Evolutionary conservation across 2,329 filamentous ascomycete genomes (phyloP).

Genomic region (Calonectria leucothoes): DNA sequence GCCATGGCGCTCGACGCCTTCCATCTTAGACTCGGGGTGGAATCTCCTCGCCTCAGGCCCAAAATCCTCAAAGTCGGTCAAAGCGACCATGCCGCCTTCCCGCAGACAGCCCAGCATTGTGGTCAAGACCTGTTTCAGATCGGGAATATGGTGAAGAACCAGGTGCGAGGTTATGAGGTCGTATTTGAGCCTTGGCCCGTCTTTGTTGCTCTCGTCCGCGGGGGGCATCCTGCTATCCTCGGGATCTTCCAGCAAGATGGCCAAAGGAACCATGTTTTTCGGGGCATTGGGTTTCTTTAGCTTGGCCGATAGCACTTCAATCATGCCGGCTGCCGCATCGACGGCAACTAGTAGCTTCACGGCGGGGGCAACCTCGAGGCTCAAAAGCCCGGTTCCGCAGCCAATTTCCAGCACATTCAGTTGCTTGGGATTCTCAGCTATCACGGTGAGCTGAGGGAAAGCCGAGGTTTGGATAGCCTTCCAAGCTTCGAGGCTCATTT

Average conservation of each 20-base stretch:
- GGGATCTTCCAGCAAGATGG: slow-evolving; percentile 59
- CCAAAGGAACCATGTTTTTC: slow-evolving; percentile 59
- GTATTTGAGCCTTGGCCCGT: slow-evolving; percentile 52
- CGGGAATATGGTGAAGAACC: slow-evolving; percentile 66
- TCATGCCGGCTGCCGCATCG: slow-evolving; percentile 67
- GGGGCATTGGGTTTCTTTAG: slow-evolving; percentile 43
- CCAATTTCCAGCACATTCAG: slow-evolving; percentile 65
- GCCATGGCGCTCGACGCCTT: slow-evolving; percentile 66
- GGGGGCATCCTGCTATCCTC: slow-evolving; percentile 57
- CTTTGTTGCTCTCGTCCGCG: slow-evolving; percentile 42
- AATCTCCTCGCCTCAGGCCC: slow-evolving; percentile 63
- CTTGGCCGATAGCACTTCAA: slow-evolving; percentile 60
- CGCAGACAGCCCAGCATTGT: slow-evolving; percentile 61
- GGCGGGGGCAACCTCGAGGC: slow-evolving; percentile 59
- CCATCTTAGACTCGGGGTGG: slow-evolving; percentile 63
- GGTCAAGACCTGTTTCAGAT: slow-evolving; percentile 53
- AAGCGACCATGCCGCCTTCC: slow-evolving; percentile 58
- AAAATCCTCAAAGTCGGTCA: slow-evolving; percentile 70
- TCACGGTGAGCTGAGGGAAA: slow-evolving; percentile 6
- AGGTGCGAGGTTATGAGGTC: slow-evolving; percentile 65
- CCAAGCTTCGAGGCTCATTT: slow-evolving; percentile 52
- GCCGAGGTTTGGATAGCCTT: slow-evolving; percentile 42
- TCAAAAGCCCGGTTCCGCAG: slow-evolving; percentile 67
- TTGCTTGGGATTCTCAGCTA: not conserved
- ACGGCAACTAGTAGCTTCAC: slow-evolving; percentile 62